Base-by-base conservation (phyloP, 148 eudicot genomes). In the Cornus controversa region DNA sequence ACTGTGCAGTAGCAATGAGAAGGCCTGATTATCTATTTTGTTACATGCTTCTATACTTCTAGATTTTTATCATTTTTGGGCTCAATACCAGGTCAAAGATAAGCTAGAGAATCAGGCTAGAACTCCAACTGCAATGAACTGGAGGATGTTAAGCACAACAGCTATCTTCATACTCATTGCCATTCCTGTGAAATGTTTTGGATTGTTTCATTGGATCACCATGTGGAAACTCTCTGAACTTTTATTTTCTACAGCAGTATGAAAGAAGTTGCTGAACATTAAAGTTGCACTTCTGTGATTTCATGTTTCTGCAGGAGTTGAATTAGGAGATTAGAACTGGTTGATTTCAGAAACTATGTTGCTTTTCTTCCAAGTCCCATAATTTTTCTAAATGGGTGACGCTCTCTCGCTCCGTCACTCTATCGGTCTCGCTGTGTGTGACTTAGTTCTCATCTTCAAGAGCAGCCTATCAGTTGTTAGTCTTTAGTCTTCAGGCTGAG, bases 401-500 rank as follows among this genome's bases (percentile, higher is more conserved):
- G n/a, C n/a, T n/a, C n/a, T n/a, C n/a, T n/a, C n/a, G n/a, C n/a
- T n/a, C n/a, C n/a, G n/a, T n/a, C n/a, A n/a, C n/a, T n/a, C n/a
- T n/a, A n/a, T n/a, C n/a, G 87, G 75, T 79, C 50, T 69, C 75
- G n/a, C 80, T 78, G 40, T 81, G n/a, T 36, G 40, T 62, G 34
- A 76, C 79, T 66, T 82, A 80, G 71, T 67, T 82, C 72, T 81
- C 80, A 58, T 85, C 82, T 62, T 85, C 75, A 34, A 85, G 79
- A 79, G 73, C 66, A 85, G 80, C 85, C 79, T 81, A 42, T 72
- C 62, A 69, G 64, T 69, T n/a, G n/a, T 16, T 84, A 84, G 40
- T 81, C 79, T 66, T 79, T 78, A 23, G 82, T 81, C 82, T 67
- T 75, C 78, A 84, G 42, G 47, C 72, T 75, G 34, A 85, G 74